Conservation (phyloP, 768 basidiomycete species). For the Tulasnella sp. region DNA sequence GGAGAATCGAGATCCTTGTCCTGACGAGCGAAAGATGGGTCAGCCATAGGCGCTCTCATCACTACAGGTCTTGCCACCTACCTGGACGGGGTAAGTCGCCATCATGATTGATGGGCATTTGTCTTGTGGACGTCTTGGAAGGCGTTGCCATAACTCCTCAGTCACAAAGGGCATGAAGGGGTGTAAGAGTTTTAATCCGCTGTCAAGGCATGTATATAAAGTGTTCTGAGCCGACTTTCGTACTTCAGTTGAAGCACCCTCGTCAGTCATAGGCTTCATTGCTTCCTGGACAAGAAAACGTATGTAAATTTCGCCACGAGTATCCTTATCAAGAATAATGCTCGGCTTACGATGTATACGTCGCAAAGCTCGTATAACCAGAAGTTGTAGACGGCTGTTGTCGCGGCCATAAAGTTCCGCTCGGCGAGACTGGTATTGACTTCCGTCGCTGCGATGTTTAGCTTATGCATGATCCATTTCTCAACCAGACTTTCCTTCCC, state of each 20-base stretch:
- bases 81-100: conserved; percentile 66
- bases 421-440: conserved; percentile 63
- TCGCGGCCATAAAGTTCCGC: conserved; percentile 90
- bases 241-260: conserved; percentile 46
- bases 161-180: conserved; percentile 99
- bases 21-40: conserved; percentile 30
- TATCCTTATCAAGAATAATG: conserved; percentile 5
- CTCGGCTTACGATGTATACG: conserved; percentile 78
- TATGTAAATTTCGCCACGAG: neutral
- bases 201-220: conserved; percentile 85
- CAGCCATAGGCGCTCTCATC: too few species aligned
- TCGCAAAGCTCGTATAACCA: conserved; percentile 99
- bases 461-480: conserved; percentile 89
- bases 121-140: conserved; percentile 78
- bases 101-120: conserved; percentile 82
- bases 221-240: conserved; percentile 88
- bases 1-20: conserved; percentile 49
- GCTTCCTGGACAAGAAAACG: conserved; percentile 58
- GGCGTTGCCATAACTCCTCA: conserved; percentile 95
- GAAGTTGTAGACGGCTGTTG: conserved; percentile 76
- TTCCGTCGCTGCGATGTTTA: conserved; percentile 68
- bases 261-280: conserved; percentile 95
- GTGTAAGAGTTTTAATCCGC: conserved; percentile 80
- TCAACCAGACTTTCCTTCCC: conserved; percentile 88
- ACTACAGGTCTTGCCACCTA: too few species aligned